Base-by-base conservation (phyloP, 75 land plant genomes). In the Selaginella tamariscina region DNA sequence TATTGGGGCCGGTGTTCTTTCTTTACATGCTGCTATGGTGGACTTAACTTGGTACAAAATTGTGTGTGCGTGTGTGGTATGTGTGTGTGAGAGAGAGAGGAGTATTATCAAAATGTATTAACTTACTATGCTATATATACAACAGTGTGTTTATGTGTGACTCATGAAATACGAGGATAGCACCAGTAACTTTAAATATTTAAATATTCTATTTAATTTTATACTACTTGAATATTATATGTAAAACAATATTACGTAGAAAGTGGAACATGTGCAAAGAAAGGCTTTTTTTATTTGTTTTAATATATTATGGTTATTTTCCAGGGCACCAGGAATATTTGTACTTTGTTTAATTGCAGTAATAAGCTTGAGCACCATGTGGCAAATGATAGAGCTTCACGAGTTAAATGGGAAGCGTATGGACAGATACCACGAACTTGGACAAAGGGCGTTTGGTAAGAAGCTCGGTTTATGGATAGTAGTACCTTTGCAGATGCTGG, bases 331-430 rank as follows among this genome's bases (percentile, higher is more conserved):
- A 8, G 62, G 62, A 8, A n/a, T 59, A 8, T 5, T 59, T 59
- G 26, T 59, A 8, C 26, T 59, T 21, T 2, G 5, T 8, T 9
- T 59, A 8, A 9, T n/a, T 8, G 8, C n/a, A 21, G 26, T 27
- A n/a, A 21, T 59, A 5, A 59, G 18, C 2, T n/a, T 59, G 8
- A 8, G 8, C 21, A 59, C 62, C 18, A 2, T 59, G 26, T 59
- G 62, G 62, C 62, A 59, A 59, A 59, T 59, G 62, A n/a, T 59
- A 8, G 62, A 59, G 21, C 8, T 59, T 8, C 62, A 59, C 26
- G 62, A 59, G 21, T 2, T 23, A 9, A n/a, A 8, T 9, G 62
- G 62, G 62, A 59, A 59, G 23, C 5, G 62, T 8, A 9, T 59
- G 8, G 62, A 59, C 23, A 8, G 62, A 2, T 59, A 59, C 62